Conservation (phyloP, 129 eudicot species). For the Chrysanthemum seticuspe region DNA sequence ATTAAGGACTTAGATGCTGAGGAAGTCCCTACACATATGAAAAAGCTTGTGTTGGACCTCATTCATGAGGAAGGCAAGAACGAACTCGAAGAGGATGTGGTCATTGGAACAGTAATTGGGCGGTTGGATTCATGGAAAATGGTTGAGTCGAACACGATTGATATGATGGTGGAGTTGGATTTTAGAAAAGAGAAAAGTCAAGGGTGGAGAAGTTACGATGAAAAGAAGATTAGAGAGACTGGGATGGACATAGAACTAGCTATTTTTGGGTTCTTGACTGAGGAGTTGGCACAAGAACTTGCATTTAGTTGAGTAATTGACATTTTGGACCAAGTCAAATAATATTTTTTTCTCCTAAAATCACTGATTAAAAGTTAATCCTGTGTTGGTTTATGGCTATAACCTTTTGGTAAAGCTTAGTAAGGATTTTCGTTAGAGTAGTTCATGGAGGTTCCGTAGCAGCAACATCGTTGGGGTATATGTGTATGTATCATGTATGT, state of each 20-base stretch:
- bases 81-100: slow-evolving; percentile 21
- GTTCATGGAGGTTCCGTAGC: too few relatives aligned
- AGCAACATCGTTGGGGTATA: not conserved
- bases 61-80: slow-evolving; percentile 46
- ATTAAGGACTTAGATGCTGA: slow-evolving; percentile 13
- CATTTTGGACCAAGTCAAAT: not conserved
- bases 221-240: slow-evolving; percentile 37
- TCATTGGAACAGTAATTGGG: slow-evolving; percentile 48
- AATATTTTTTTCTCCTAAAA: slow-evolving; percentile 1
- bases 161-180: slow-evolving; percentile 84
- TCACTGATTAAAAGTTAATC: not conserved
- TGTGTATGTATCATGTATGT: not conserved
- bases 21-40: slow-evolving; percentile 52
- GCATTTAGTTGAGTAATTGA: slow-evolving; percentile 16
- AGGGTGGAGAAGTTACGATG: slow-evolving; percentile 53
- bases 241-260: slow-evolving; percentile 58
- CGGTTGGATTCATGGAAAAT: slow-evolving; percentile 64
- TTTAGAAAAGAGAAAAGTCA: slow-evolving; percentile 40
- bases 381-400: too few relatives aligned
- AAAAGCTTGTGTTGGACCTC: slow-evolving; percentile 55
- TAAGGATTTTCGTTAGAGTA: too few relatives aligned
- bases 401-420: too few relatives aligned
- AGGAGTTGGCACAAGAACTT: slow-evolving; percentile 57
- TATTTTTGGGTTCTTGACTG: slow-evolving; percentile 54
- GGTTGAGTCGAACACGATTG: slow-evolving; percentile 75